Conservation (phyloP, 1,139 yeast genomes). For the Hemisphaericaspora subhashii region DNA sequence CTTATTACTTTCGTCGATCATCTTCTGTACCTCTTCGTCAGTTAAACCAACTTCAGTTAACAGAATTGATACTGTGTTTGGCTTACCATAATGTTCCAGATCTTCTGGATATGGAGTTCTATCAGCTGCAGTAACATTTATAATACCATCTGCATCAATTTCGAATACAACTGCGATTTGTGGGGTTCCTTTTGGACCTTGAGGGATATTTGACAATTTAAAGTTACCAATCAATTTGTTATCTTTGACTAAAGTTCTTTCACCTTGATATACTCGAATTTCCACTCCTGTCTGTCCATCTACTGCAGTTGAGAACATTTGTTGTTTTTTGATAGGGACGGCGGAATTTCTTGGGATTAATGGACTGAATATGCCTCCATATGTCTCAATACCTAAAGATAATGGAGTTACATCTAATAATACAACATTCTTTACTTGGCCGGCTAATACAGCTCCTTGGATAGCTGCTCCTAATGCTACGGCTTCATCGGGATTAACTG, state of each 20-base stretch:
- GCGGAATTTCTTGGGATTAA: constrained; percentile 75
- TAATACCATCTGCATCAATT: constrained; percentile 82
- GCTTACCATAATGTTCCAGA: constrained; percentile 28
- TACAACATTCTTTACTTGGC: constrained; percentile 69
- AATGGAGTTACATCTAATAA: constrained; percentile 77
- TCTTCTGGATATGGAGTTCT: constrained; percentile 51
- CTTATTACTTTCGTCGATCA: constrained; percentile 53
- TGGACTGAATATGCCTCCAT: constrained; percentile 79
- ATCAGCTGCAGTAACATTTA: constrained; percentile 71
- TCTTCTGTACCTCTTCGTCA: constrained; percentile 57
- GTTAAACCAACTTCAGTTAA: constrained; percentile 69
- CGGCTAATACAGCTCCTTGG: constrained; percentile 76
- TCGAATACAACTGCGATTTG: constrained; percentile 73
- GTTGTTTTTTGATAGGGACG: constrained; percentile 71
- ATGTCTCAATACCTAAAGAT: constrained; percentile 78
- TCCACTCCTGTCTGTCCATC: constrained; percentile 84
- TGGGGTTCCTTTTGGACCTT: constrained; percentile 74
- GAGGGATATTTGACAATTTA: constrained; percentile 64
- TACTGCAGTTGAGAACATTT: constrained; percentile 78
- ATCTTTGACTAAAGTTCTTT: constrained; percentile 69
- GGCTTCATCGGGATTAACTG: constrained; percentile 81
- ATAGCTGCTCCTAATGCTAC: constrained; percentile 86
- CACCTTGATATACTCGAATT: constrained; percentile 77
- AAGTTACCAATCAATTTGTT: constrained; percentile 74
- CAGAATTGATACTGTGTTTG: constrained; percentile 55